Evolutionary conservation across 305 asterid species (phyloP), one percentile per base, ranked within the genome.

Genomic region (Caryopteris hybrid): DNA sequence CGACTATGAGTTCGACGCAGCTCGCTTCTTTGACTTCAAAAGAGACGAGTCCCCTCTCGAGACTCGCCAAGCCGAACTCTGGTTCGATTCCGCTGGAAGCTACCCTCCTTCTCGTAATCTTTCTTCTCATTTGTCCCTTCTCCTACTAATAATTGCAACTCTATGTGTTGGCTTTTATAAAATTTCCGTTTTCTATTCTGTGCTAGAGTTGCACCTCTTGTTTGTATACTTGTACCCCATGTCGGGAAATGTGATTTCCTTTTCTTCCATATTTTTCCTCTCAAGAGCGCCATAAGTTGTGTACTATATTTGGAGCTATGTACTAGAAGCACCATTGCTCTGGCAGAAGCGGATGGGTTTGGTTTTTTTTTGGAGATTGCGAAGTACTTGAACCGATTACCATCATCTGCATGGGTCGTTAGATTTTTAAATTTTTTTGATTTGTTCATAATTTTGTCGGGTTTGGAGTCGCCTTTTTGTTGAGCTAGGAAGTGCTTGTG

Each of bases 1-100:
- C 14, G 96, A 94, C 70, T 94, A 94, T 66, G 99, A 94, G 82
- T 94, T 83, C 66, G 97, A 94, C 70, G 97, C 99, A 3, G 85
- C 82, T 34, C 84, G 91, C 17, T 89, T 76, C 79, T 94, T 89
- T 68, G 93, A 91, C 66, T 94, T 94, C 73, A 57, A 74, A 60
- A 80, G 74, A 48, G 80, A 72, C 10, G 96, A 91, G 88, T 74
- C 95, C 39, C 69, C 78, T 6, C 65, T 75, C 3, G 90, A 86
- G 79, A 85, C 87, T 55, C 78, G 71, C 70, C 70, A 21, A 43
- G 95, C 96, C 27, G 96, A 94, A 67, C 70, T 62, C 72, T 94
- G 99, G 99, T 94, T 94, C 76, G 76, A 80, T 34, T 79, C 90
- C 20, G 99, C 96, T 68, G 82, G 76, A 56, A 85, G 84, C 70